Evolutionary conservation across 2,329 filamentous ascomycete genomes (phyloP).

Genomic region (Aspergillus fumigatus): DNA sequence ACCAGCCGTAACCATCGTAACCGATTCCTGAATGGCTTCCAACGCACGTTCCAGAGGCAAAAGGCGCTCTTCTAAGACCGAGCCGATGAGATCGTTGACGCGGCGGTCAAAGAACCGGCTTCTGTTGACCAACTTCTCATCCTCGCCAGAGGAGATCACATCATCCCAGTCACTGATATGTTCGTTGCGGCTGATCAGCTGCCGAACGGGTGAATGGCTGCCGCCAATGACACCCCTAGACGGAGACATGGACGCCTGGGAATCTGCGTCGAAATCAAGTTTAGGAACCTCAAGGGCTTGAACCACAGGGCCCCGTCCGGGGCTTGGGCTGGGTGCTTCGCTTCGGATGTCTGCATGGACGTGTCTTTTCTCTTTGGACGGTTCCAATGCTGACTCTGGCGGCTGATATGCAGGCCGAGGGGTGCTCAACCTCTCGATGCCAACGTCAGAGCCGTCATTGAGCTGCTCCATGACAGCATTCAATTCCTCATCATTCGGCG

Average conservation of each 20-base stretch:
- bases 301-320: constrained; percentile 50
- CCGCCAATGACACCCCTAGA: constrained; percentile 59
- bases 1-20: constrained; percentile 55
- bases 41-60: constrained; percentile 78
- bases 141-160: constrained; percentile 74
- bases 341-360: constrained; percentile 54
- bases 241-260: constrained; percentile 51
- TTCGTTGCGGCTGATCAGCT: constrained; percentile 57
- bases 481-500: constrained; percentile 62
- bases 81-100: constrained; percentile 80
- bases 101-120: constrained; percentile 87
- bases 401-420: constrained; percentile 23
- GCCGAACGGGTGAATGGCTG: constrained; percentile 53
- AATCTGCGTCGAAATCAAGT: constrained; percentile 31
- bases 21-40: constrained; percentile 65
- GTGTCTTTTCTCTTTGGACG: constrained; percentile 52
- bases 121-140: constrained; percentile 74
- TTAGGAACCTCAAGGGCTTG: constrained; percentile 44
- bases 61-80: constrained; percentile 69
- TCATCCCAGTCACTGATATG: constrained; percentile 90
- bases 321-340: constrained; percentile 70
- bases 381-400: constrained; percentile 40
- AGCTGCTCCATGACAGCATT: constrained; percentile 89
- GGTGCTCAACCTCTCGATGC: constrained; percentile 59
- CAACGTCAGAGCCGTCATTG: constrained; percentile 68